A percentile compares a stretch with the other conserved stretches of the same genome.
Conservation (phyloP, 2,329 filamentous ascomycete species). For the Penicillium freii region DNA sequence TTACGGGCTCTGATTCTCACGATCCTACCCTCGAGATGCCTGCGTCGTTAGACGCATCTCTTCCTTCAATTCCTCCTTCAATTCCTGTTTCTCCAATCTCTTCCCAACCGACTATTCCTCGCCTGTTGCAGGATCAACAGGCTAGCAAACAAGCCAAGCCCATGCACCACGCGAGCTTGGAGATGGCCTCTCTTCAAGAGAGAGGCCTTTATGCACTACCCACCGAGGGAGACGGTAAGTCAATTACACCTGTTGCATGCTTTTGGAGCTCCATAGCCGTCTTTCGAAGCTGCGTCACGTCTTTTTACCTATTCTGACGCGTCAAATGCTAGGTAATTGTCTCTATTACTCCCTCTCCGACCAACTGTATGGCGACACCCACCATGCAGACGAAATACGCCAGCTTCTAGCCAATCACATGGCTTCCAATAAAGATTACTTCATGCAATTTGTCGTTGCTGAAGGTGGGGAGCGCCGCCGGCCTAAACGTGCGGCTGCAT, state of each 20-base stretch:
- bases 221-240: conserved; percentile 62
- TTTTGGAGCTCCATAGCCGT: background rate
- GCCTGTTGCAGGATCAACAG: conserved; percentile 18
- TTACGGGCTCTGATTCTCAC: conserved; percentile 31
- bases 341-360: conserved; percentile 67
- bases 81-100: background rate
- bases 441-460: conserved; percentile 61
- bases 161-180: conserved; percentile 28
- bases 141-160: conserved; percentile 13
- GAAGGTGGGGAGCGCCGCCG: conserved; percentile 58
- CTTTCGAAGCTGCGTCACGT: conserved; percentile 1
- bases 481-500: conserved; percentile 52
- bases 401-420: conserved; percentile 61
- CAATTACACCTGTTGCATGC: conserved; percentile 21
- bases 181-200: conserved; percentile 50
- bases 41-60: background rate
- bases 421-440: conserved; percentile 58
- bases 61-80: background rate
- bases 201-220: conserved; percentile 59
- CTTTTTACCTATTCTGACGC: conserved; percentile 21
- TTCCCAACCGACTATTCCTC: background rate
- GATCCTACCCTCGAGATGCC: conserved; percentile 4
- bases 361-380: conserved; percentile 62
- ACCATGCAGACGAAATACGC: conserved; percentile 59
- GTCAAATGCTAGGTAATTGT: conserved; percentile 59